Evolutionary conservation across 768 basidiomycete species (phyloP), one percentile per base, ranked within the genome.

Genomic region (Tylopilus balloui): DNA sequence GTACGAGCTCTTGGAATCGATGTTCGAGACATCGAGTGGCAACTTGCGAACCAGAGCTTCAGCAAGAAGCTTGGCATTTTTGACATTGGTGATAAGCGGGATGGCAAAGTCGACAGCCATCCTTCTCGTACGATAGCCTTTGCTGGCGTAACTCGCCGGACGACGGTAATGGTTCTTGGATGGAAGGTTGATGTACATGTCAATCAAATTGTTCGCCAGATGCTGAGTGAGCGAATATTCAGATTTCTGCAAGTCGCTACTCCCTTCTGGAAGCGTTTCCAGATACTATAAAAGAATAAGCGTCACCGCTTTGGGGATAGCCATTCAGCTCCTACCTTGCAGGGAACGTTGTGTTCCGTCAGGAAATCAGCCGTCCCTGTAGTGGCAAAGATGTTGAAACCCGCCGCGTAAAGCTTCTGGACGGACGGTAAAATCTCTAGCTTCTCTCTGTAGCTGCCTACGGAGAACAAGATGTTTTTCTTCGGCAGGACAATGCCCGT

Each of bases 41-140:
- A 95, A 75, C 68, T 84, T 92, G 55, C 92, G 82, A 42, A 92
- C 84, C 42, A 94, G 74, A 2, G 95, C 96, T 70, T 98, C 93
- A 14, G 91, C 88, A 34, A 98, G 79, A 64, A 99, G 78, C 69
- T 98, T 99, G 48, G 95, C 95, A 63, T 92, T 93, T 75, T 99
- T 99, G 73, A 99, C 88, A 67, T 99, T 98, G 37, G 95, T 98
- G 64, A 98, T 92, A 44, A 98, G 77, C 1, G 96, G 96, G 28
- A 98, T 85, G 25, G 94, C 96, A 61, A 95, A 97, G 69, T 99
- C 96, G 55, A 99, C 93, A 6, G 96, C 96, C 93, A 98, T 94
- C 44, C 96, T 88, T 58, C 96, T 88, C 25, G 94, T 95, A 52
- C 84, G 83, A 68, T 98, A 98, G 8, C 96, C 96, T 65, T 96